Base-by-base conservation (phyloP, 257 asterid species). In the Solanum paucissectum region DNA sequence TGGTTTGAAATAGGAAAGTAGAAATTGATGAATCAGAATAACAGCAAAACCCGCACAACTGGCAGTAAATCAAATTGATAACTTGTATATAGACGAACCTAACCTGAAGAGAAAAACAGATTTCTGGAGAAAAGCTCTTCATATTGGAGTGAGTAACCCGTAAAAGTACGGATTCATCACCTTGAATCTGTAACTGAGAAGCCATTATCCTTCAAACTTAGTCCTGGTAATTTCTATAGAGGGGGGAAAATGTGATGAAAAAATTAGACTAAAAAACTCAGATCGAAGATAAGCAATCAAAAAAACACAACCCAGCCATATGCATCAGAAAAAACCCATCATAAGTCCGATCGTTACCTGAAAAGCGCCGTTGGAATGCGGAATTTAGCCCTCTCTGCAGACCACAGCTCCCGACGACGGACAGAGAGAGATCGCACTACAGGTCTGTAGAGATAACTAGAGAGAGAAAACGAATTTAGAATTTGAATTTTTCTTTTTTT, bases 121-220 rank as follows among this genome's bases (percentile, higher is more conserved):
- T 87, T 89, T 95, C 96, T 37, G 98, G 83, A 25, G 95, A 91
- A 90, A 97, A 95, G 49, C 93, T 95, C 94, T 97, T 97, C 90
- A 97, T 93, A 93, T 97, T 97, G 73, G 97, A 93, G 88, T 97
- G 99, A 68, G 98, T 94, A 73, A 94, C 89, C 2, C 92, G 94
- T 88, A 95, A 77, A 64, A 92, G 93, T 88, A 97, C 95, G 4
- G 97, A 94, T 29, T 95, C 98, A 88, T 96, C 98, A 32, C 93
- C 98, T 68, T 90, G 89, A 84, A 97, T 88, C 64, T 95, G 98
- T 77, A 95, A 87, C 88, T 90, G 90, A 52, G 93, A 92, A 34
- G 92, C 92, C 98, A 94, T 95, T 71, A 89, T 87, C 87, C 87
- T 85, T 40, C 18, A 33, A 33, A 72, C 46, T 72, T 11, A 18